These are phyloP conservation scores for Hyaloscypha variabilis DNA, from an alignment of 495 filamentous ascomycete genomes.

Conservation along the genomic window DNA sequence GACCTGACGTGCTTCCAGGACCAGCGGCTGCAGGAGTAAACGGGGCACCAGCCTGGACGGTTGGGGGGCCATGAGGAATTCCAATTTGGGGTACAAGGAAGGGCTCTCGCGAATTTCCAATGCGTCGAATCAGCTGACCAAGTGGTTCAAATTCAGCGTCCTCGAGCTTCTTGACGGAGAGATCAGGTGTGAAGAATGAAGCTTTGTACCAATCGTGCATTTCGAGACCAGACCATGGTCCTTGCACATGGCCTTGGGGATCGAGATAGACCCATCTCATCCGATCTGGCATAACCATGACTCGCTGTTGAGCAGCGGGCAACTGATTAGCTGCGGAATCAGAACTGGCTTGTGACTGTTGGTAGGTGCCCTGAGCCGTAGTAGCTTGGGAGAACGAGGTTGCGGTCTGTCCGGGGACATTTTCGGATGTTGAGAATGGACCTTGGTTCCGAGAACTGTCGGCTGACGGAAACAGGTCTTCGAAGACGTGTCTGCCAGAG, in stretches of 20 bases:
- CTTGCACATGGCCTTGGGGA: constrained; percentile 87
- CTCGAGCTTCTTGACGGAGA: constrained; percentile 92
- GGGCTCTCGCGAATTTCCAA: constrained; percentile 95
- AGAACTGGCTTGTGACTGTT: constrained; percentile 31
- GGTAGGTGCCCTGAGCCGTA: constrained; percentile 24
- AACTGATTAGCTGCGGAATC: constrained; percentile 41
- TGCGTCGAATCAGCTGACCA: constrained; percentile 92
- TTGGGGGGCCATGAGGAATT: constrained; percentile 78
- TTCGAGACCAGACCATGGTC: constrained; percentile 92
- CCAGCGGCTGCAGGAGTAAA: constrained; percentile 46
- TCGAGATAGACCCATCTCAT: constrained; percentile 99
- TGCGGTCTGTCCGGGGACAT: constrained; percentile 19
- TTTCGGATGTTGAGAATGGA: constrained; percentile 27
- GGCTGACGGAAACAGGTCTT: constrained; percentile 47
- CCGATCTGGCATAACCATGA: constrained; percentile 99
- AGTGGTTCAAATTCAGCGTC: constrained; percentile 93
- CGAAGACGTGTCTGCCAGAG: constrained; percentile 57
- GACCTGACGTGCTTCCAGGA: constrained; percentile 44
- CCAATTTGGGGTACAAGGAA: constrained; percentile 98
- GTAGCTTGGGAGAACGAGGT: constrained; percentile 24
- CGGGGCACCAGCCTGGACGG: constrained; percentile 36
- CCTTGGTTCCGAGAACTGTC: constrained; percentile 34
- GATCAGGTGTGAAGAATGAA: constrained; percentile 92
- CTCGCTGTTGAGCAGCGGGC: constrained; percentile 72
- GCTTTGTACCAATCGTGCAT: constrained; percentile 99